Conservation (phyloP, 805 yeast genomes). For the Clavispora phyllophila region DNA sequence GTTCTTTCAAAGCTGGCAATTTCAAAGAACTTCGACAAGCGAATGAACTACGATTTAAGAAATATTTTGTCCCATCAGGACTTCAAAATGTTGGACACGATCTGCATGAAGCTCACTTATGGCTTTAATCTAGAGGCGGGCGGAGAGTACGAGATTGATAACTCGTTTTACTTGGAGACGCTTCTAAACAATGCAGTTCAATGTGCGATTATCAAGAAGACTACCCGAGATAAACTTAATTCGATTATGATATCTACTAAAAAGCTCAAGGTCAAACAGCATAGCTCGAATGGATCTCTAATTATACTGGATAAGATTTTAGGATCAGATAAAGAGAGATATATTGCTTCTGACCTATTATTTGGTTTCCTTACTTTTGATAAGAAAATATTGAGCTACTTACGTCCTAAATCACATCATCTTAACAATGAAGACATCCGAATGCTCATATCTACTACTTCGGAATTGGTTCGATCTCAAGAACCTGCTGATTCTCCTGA, state of each 20-base stretch:
- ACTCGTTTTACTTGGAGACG: slow-evolving; percentile 25
- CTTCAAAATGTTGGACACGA: slow-evolving; percentile 59
- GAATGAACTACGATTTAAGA: slow-evolving; percentile 80
- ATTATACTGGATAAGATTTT: slow-evolving; percentile 3
- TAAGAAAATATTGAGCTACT: slow-evolving; percentile 56
- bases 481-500: slow-evolving; percentile 48
- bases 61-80: slow-evolving; percentile 73
- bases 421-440: slow-evolving; percentile 80
- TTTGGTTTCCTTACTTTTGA: slow-evolving; percentile 72
- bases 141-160: slow-evolving; percentile 9
- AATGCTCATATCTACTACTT: slow-evolving; percentile 65
- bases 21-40: slow-evolving; percentile 56
- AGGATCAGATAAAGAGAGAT: slow-evolving; percentile 8
- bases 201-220: slow-evolving; percentile 45
- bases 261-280: slow-evolving; percentile 11
- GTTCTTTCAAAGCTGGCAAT: slow-evolving; percentile 80
- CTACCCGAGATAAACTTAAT: slow-evolving; percentile 55
- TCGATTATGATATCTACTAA: slow-evolving; percentile 40
- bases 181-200: slow-evolving; percentile 26
- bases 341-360: slow-evolving; percentile 45
- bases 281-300: slow-evolving; percentile 2
- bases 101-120: slow-evolving; percentile 37
- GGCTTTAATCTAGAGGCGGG: slow-evolving; percentile 20
- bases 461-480: slow-evolving; percentile 36
- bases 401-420: slow-evolving; percentile 74